Evolutionary conservation across 352 stramenopile species (phyloP), one percentile per base, ranked within the genome.

Genomic region (Aphanomyces euteiches): DNA sequence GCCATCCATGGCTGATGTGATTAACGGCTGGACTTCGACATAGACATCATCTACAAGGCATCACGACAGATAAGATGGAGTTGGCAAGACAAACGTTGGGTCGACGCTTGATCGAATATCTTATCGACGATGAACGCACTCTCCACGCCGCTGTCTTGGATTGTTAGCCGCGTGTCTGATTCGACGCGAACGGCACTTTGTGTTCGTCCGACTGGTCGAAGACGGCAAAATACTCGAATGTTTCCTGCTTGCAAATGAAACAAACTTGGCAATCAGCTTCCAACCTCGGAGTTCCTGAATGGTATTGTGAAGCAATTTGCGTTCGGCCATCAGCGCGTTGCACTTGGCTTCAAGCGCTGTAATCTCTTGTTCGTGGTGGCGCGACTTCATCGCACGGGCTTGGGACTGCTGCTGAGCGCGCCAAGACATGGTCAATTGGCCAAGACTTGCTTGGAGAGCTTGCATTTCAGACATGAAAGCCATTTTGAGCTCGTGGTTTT

Each of bases 1-100:
- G 38, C 96, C 96, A 69, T 97, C 92, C 15, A 97, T 68, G 0
- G 89, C 89, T 7, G 87, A 84, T 56, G 84, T 78, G 8, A 98
- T 90, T 7, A 98, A 81, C 54, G 92, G 92, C 68, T 89, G 84
- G 36, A 97, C 86, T 61, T 97, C 92, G n/a, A 90, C 83, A 76
- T 96, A 99, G 36, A 99, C 80, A 70, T 96, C 81, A 12, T 83
- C 61, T 71, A 82, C 65, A 85, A 73, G 39, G 79, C 17, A 28
- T 28, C 1, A 50, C 43, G 10, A 3, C 43, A 50, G 10, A 50
- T 50, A n/a, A 50, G 43, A 28, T 28, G 28, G 47, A 56, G 57
- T 12, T 74, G 77, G 17, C 56, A 54, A 67, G 83, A 89, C 4
- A 90, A 78, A 68, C 86, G 74, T 74, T 96, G 87, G 48, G 89